Evolutionary conservation across 2,329 filamentous ascomycete species (phyloP).

Genomic region (Beauveria bassiana): DNA sequence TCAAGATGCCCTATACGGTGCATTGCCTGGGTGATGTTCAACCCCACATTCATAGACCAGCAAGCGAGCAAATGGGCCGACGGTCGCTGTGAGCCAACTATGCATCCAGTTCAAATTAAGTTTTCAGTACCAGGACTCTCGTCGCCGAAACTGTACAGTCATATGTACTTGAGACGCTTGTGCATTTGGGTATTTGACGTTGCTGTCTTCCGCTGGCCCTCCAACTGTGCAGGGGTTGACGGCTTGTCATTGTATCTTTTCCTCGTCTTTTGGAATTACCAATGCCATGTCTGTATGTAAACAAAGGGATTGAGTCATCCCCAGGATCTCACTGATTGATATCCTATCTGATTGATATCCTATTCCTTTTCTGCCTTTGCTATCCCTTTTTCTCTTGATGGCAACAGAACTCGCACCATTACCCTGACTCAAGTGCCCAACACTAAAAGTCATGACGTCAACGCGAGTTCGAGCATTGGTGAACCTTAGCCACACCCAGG

Average conservation of each 20-base stretch:
- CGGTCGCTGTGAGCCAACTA: too few relatives aligned
- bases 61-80: constrained; percentile 2
- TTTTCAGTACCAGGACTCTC: not conserved
- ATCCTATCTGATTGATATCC: not conserved
- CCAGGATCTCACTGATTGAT: not conserved
- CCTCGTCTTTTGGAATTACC: not conserved
- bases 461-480: not conserved
- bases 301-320: too few relatives aligned
- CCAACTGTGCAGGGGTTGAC: not conserved
- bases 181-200: too few relatives aligned
- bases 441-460: constrained; percentile 10
- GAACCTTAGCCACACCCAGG: constrained; percentile 2
- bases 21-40: not conserved
- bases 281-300: not conserved
- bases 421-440: not conserved
- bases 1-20: not conserved
- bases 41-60: not conserved
- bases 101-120: not conserved
- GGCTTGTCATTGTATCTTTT: not conserved
- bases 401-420: not conserved
- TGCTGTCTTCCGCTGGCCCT: not conserved
- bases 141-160: too few relatives aligned
- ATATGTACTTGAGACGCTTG: too few relatives aligned
- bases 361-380: not conserved
- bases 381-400: not conserved